Evolutionary conservation across 1,139 yeast species (phyloP).

Genomic region (Diutina catenulata): DNA sequence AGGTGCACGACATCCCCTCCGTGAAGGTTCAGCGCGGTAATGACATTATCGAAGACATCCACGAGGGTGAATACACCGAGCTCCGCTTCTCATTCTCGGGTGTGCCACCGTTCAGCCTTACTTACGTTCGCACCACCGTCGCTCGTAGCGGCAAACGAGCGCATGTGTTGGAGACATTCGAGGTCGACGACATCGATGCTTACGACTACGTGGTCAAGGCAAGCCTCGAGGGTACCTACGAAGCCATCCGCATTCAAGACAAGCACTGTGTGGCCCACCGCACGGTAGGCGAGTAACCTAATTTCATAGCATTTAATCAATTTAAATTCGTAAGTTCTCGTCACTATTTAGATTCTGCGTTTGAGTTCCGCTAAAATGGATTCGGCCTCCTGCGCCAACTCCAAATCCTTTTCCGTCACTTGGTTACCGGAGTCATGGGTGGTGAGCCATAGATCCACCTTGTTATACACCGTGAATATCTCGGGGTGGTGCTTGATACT

Average conservation of each 20-base stretch:
- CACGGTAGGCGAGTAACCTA: too few relatives aligned
- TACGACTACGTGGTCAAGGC: constrained; percentile 63
- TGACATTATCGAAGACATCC: constrained; percentile 65
- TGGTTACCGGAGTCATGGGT: constrained; percentile 57
- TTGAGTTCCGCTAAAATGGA: not conserved
- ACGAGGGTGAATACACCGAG: constrained; percentile 81
- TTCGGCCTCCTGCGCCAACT: constrained; percentile 33
- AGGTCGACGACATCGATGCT: constrained; percentile 57
- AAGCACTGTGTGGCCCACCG: constrained; percentile 39
- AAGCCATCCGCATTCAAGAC: constrained; percentile 79
- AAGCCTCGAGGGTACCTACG: constrained; percentile 86
- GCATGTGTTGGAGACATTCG: constrained; percentile 64
- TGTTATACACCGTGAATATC: constrained; percentile 50
- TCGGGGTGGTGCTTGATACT: constrained; percentile 64
- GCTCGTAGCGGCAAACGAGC: constrained; percentile 18
- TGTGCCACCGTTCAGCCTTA: constrained; percentile 58
- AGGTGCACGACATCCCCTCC: constrained; percentile 75
- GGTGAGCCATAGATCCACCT: constrained; percentile 43
- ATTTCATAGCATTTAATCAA: too few relatives aligned
- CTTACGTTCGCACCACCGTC: constrained; percentile 38
- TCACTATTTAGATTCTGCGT: too few relatives aligned
- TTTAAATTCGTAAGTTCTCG: too few relatives aligned
- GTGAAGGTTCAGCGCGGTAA: constrained; percentile 82
- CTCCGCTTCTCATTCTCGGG: constrained; percentile 58
- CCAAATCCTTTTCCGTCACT: constrained; percentile 46